phyloP scores from a whole-genome alignment of 139 green algal genomes.

The Chlorella sorokiniana region DNA sequence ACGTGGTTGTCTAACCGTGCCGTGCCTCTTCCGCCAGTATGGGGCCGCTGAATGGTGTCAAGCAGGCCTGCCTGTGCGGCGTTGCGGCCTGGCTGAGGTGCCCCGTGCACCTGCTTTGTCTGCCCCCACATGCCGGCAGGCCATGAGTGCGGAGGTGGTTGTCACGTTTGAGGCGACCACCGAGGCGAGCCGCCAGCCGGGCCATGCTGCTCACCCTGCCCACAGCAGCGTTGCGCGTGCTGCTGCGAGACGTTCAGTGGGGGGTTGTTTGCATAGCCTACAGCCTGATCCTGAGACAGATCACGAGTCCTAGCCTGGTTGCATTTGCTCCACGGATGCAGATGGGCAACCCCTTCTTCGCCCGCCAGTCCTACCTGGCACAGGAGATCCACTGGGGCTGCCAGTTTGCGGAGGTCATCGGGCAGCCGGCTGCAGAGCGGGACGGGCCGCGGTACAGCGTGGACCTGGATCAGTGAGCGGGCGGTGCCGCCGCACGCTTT shows the following conservation, averaged over 20 bases:
- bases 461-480: conserved; percentile 56
- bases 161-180: conserved; percentile 73
- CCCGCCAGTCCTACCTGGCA: conserved; percentile 75
- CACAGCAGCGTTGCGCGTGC: neutral
- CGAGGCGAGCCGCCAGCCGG: conserved; percentile 37
- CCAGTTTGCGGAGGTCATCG: conserved; percentile 61
- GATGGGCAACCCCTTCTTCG: conserved; percentile 80
- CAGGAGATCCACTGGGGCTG: conserved; percentile 74
- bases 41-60: too few relatives aligned
- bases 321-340: too few relatives aligned
- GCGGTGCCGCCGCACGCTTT: too few relatives aligned
- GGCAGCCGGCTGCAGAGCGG: conserved; percentile 32
- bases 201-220: neutral
- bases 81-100: neutral
- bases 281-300: too few relatives aligned
- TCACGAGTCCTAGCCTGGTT: too few relatives aligned
- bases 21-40: too few relatives aligned
- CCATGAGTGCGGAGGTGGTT: conserved; percentile 74
- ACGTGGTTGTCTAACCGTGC: too few relatives aligned
- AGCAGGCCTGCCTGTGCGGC: neutral
- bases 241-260: too few relatives aligned
- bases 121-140: neutral
- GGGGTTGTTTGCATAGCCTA: too few relatives aligned
- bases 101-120: neutral
- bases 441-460: conserved; percentile 54